Percentiles rank a stretch among this genome's conserved stretches.
Conservation (phyloP, 192 early-diverging fungal species). For the Glomus cerebriforme region DNA sequence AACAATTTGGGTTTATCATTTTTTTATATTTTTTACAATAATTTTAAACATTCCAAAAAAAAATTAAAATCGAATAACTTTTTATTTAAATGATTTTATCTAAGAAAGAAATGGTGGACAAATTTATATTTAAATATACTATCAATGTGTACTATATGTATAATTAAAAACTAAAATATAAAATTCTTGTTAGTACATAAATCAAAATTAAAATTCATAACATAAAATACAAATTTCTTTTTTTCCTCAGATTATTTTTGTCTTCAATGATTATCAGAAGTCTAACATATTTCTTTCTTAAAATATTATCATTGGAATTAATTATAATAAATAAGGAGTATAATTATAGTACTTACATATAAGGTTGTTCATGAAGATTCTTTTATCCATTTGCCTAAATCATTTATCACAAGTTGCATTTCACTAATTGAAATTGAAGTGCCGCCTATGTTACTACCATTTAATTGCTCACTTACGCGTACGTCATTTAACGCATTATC, state of each 20-base stretch:
- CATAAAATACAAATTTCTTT: no score
- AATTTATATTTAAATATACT: no score
- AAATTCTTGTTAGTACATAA: no score
- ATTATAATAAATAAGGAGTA: neutral
- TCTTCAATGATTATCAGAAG: conserved; percentile 12
- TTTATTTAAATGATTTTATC: no score
- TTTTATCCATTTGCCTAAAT: conserved; percentile 9
- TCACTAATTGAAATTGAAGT: neutral
- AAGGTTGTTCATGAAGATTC: neutral
- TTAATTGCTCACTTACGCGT: neutral
- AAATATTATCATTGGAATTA: neutral
- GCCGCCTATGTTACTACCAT: neutral
- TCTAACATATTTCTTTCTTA: conserved; percentile 14
- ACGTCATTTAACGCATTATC: neutral
- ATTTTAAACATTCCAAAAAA: no score
- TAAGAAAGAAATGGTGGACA: no score
- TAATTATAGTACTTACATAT: neutral
- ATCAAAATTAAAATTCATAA: no score
- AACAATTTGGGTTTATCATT: no score
- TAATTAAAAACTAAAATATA: no score
- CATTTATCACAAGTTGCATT: neutral
- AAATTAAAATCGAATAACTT: no score
- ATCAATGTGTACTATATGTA: no score
- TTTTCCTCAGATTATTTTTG: neutral
- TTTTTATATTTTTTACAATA: no score